Evolutionary conservation across 2,329 filamentous ascomycete genomes (phyloP), one percentile per base, ranked within the genome.

Genomic region (Chrysoporthe deuterocubensis): DNA sequence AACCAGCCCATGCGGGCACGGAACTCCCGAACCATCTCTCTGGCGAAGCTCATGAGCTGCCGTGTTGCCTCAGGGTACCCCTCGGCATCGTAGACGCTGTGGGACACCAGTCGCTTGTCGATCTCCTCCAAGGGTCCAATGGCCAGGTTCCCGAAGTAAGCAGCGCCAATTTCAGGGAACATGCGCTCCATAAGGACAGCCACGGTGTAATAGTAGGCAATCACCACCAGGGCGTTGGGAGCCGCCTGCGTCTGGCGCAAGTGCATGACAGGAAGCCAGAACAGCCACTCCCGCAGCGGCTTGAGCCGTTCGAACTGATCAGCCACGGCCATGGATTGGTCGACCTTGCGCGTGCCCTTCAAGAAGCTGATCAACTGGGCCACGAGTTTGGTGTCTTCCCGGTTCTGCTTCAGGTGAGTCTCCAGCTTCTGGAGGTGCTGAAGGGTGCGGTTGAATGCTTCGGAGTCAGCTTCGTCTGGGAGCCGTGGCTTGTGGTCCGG

Each of bases 241-340:
- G 95, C 93, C 46, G 88, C 88, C 62, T 90, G 89, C 59, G 90
- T 91, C 71, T 90, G 89, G 76, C 95, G 91, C 37, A 97, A 85
- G 73, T 94, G 91, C 72, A 90, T 89, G 44, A 97, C 90, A 0
- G 96, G 96, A 66, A 97, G 88, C 94, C 95, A 98, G 80, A 98
- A 97, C 18, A 98, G 87, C 94, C 95, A 97, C 73, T 92, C 92
- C 66, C 94, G 88, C 68, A 99, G 86, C 11, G 93, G 90, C 71
- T 96, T 94, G 13, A 98, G 87, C 71, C 94, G 92, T 75, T 94
- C 91, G 76, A 97, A 98, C 75, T 97, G 93, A 76, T 96, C 90
- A 71, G 93, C 90, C 34, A 94, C 89, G 34, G 89, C 88, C 71
- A 91, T 85, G 14, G 86, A 85, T 4, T 90, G 88, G 75, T 89